Base-by-base conservation (phyloP, 2,329 filamentous ascomycete species). In the Cercospora sp. region DNA sequence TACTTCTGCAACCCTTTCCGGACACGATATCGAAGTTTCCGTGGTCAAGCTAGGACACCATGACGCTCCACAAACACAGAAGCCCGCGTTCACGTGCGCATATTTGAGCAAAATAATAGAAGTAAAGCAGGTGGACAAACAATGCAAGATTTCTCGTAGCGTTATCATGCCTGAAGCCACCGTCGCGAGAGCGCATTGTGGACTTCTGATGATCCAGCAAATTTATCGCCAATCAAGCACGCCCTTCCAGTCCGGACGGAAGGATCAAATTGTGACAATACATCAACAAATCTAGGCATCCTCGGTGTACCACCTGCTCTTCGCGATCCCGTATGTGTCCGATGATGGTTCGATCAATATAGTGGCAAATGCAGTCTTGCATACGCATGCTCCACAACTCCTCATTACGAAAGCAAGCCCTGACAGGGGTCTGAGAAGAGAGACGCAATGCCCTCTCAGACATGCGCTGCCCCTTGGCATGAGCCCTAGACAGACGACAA, bases 331-430 rank as follows among this genome's bases (percentile, higher is more conserved):
- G 48, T 26, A 16, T 23, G 12, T 28, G 18, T 53, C 48, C 48
- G 48, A 53, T 53, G 48, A 26, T 53, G 48, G 48, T 28, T 53
- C 48, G 48, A 53, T 53, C 48, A 53, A 28, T 13, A 53, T 3
- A 2, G 48, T 53, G 48, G 48, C 48, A 53, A 53, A 6, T 53
- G 48, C 20, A 53, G 20, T 53, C 48, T 53, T 53, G 48, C 48
- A 53, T 53, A 26, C 3, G 48, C 20, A 3, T 53, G 48, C 48
- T 53, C 48, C 48, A 53, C 48, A 26, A 53, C 48, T 53, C 18
- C 48, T 53, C 48, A 53, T 26, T 53, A 53, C 48, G 48, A 53
- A 26, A 53, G 58, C 30, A 60, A 60, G 58, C 58, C 58, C 58
- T 60, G 58, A 60, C 58, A 60, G 58, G 58, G 58, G 58, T 45